phyloP scores from a whole-genome alignment of 345 rosid species.

The Schrenkiella parvula region DNA sequence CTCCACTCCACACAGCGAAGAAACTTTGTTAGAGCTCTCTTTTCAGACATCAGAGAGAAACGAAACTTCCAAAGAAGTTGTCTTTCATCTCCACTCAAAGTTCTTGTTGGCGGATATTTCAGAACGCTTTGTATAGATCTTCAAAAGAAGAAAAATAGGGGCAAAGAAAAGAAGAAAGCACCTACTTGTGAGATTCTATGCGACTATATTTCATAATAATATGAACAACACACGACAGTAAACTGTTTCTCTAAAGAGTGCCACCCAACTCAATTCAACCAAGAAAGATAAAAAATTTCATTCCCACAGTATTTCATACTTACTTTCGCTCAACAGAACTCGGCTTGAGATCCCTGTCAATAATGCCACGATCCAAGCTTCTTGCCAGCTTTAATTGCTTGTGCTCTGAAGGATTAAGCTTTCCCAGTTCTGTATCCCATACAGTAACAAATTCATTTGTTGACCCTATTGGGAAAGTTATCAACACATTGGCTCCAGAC shows the following conservation, averaged over 20 bases:
- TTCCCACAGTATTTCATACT: conserved; percentile 24
- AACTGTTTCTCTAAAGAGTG: not conserved
- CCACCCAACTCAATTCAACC: not conserved
- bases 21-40: conserved; percentile 95
- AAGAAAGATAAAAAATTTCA: not conserved
- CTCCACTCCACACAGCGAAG: conserved; percentile 97
- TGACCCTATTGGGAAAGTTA: conserved; percentile 80
- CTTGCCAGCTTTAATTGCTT: conserved; percentile 97
- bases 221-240: not conserved
- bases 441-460: conserved; percentile 90
- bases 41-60: conserved; percentile 90
- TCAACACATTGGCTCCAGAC: conserved; percentile 80
- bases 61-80: conserved; percentile 98
- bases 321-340: conserved; percentile 80
- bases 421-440: conserved; percentile 96
- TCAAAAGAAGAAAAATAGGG: conserved; percentile 20
- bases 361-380: conserved; percentile 93
- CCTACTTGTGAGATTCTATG: conserved; percentile 3
- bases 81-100: conserved; percentile 93
- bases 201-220: not conserved
- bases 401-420: conserved; percentile 92
- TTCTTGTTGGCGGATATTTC: conserved; percentile 87
- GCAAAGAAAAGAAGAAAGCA: conserved; percentile 7
- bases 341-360: conserved; percentile 97
- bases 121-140: conserved; percentile 85